These are phyloP conservation scores for Hondaea fermentalgiana DNA, from an alignment of 108 stramenopile species.

Conservation along the genomic window DNA sequence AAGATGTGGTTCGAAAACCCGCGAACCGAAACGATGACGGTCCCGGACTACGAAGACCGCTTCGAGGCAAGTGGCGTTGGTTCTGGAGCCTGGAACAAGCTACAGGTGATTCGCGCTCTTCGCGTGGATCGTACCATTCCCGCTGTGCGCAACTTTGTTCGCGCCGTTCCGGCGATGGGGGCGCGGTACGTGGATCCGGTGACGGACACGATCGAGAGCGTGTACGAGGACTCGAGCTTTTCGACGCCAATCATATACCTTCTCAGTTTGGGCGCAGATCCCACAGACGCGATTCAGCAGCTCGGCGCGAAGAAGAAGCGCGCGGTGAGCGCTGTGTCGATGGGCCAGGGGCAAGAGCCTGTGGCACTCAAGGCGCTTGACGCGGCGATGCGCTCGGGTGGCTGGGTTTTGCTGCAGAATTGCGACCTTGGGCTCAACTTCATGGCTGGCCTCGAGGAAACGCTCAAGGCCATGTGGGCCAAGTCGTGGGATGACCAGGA, in stretches of 20 bases:
- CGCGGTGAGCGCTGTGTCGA: constrained; percentile 64
- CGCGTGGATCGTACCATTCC: constrained; percentile 77
- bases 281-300: constrained; percentile 76
- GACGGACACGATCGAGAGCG: constrained; percentile 76
- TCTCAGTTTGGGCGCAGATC: constrained; percentile 74
- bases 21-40: constrained; percentile 62
- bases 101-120: constrained; percentile 68
- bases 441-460: constrained; percentile 74
- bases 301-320: constrained; percentile 76
- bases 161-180: constrained; percentile 68
- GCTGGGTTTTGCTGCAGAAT: constrained; percentile 82
- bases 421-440: constrained; percentile 74
- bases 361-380: constrained; percentile 78
- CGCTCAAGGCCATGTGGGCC: constrained; percentile 59
- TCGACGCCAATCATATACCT: constrained; percentile 77
- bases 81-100: constrained; percentile 68
- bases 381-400: constrained; percentile 71
- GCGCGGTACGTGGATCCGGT: constrained; percentile 74
- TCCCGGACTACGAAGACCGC: constrained; percentile 75
- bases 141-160: constrained; percentile 70
- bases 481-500: constrained; percentile 17
- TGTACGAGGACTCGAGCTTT: constrained; percentile 66
- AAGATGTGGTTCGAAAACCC: constrained; percentile 76
- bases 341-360: constrained; percentile 84
- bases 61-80: constrained; percentile 51